These are phyloP conservation scores for Wallacemonas rigidus DNA, from an alignment of 208 protist genomes.

Conservation along the genomic window DNA sequence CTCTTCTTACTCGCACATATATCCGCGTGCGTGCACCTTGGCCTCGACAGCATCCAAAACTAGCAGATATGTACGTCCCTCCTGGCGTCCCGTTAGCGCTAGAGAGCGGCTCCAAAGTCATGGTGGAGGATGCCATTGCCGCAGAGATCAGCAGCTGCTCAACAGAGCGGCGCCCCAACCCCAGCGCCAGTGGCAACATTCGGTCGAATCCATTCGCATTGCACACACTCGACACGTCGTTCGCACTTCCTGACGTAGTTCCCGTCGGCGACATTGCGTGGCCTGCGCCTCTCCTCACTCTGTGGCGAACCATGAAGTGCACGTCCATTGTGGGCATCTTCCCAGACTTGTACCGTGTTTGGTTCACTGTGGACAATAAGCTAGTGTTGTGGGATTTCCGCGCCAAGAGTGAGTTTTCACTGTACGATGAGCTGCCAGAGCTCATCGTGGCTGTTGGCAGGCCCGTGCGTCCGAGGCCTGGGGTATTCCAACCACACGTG, in stretches of 20 bases:
- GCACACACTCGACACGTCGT: conserved; percentile 73
- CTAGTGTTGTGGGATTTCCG: conserved; percentile 86
- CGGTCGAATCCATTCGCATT: conserved; percentile 68
- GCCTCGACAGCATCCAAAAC: not conserved
- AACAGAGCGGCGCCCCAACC: conserved; percentile 41
- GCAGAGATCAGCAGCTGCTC: conserved; percentile 43
- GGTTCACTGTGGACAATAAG: conserved; percentile 87
- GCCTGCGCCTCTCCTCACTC: conserved; percentile 65
- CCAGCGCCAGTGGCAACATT: conserved; percentile 52
- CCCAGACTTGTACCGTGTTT: conserved; percentile 69
- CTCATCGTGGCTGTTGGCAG: conserved; percentile 81
- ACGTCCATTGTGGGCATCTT: conserved; percentile 81
- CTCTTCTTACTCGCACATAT: no score
- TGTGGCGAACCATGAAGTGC: conserved; percentile 72
- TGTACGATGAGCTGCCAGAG: conserved; percentile 85
- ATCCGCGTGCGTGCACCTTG: no score
- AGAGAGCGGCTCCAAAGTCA: conserved; percentile 16
- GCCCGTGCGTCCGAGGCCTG: conserved; percentile 46
- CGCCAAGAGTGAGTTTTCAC: conserved; percentile 68
- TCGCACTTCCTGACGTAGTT: conserved; percentile 75
- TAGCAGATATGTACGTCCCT: conserved; percentile 14
- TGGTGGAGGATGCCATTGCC: conserved; percentile 68
- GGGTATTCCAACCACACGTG: conserved; percentile 85
- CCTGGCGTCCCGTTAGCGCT: conserved; percentile 2
- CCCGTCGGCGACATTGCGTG: conserved; percentile 69